Percentiles rank a stretch among this genome's conserved stretches.
These are phyloP conservation scores for Dendrostoma leiphaemia DNA, from an alignment of 2,329 filamentous ascomycete genomes.

Conservation along the genomic window DNA sequence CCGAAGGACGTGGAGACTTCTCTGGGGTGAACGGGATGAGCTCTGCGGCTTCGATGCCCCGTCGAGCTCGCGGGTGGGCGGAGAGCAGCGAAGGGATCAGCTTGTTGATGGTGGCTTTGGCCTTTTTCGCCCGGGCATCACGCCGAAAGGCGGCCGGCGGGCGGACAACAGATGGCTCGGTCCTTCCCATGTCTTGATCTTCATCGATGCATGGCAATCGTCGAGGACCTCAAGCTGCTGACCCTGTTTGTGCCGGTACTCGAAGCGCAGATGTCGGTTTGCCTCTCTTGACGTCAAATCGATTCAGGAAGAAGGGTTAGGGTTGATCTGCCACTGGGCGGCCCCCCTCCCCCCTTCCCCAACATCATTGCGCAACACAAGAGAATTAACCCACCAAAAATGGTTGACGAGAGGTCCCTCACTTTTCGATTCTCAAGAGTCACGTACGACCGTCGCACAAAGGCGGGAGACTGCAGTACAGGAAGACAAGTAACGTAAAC, in stretches of 20 bases:
- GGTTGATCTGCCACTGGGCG: neutral
- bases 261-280: neutral
- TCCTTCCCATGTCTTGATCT: conserved; percentile 4
- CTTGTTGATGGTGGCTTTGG: conserved; percentile 57
- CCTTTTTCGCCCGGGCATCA: conserved; percentile 46
- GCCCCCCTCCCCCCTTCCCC: neutral
- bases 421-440: neutral
- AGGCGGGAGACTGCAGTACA: too few relatives aligned
- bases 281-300: neutral
- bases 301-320: neutral
- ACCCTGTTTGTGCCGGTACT: neutral
- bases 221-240: neutral
- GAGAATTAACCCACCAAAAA: too few relatives aligned
- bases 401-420: too few relatives aligned
- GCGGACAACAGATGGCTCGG: conserved; percentile 10
- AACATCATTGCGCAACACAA: too few relatives aligned
- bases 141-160: conserved; percentile 10
- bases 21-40: conserved; percentile 36
- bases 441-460: too few relatives aligned
- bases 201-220: neutral
- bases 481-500: too few relatives aligned
- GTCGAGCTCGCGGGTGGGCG: conserved; percentile 52
- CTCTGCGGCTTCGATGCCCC: conserved; percentile 51
- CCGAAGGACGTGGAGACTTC: too few relatives aligned
- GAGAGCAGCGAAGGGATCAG: conserved; percentile 55